Evolutionary conservation across 1,284 basidiomycete species (phyloP), one percentile per base, ranked within the genome.

Genomic region (Tilletia setariae): DNA sequence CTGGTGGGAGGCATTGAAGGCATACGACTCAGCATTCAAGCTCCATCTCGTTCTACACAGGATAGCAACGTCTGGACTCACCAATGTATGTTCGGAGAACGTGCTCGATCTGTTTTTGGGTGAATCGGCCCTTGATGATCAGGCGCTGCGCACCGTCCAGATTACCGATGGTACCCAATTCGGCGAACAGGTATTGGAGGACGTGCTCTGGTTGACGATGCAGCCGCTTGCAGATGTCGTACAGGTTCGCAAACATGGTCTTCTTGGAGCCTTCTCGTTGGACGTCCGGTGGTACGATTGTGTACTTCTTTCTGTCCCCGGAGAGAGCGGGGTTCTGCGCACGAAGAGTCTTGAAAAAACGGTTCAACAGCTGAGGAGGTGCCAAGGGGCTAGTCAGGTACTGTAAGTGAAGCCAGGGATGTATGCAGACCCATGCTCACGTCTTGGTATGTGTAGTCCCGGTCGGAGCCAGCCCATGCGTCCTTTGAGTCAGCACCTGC

Each of bases 161-260:
- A 64, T 91, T 93, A 70, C 95, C 95, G 61, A 91, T 94, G 15
- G 96, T 98, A 86, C 96, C 96, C 90, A 98, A 89, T 86, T 99
- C 95, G 66, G 96, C 90, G 84, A 98, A 98, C 76, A 98, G 86
- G 87, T 93, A 99, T 84, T 93, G 90, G 75, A 98, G 97, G 78
- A 98, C 93, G 82, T 99, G 96, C 84, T 98, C 96, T n/a, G 95
- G 94, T 85, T 93, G 91, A 83, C 95, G 88, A 86, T 97, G 95
- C 94, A 99, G 97, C 66, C 92, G 89, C 84, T 92, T 94, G 88
- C 95, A 98, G 77, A 99, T 98, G 83, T 99, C 95, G 76, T 90
- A 89, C 70, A 98, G 88, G 84, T 99, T 99, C 75, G 93, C 90
- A 77, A 98, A 99, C 74, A 96, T 91, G 53, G 93, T 90, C 85